phyloP scores from a whole-genome alignment of 805 yeast species.

The Saccharomyces eubayanus region DNA sequence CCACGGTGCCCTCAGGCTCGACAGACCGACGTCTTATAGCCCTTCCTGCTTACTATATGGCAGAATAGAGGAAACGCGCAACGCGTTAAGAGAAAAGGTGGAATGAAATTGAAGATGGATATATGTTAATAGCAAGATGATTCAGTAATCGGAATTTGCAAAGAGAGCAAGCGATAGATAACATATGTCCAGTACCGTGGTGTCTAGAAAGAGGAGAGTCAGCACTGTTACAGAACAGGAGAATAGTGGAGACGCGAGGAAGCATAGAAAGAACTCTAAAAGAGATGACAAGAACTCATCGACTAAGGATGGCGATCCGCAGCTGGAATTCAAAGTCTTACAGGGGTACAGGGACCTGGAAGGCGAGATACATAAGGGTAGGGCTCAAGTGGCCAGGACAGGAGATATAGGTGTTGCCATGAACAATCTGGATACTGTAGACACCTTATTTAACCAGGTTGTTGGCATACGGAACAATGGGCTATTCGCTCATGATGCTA shows the following conservation, averaged over 20 bases:
- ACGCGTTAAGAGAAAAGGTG: neutral
- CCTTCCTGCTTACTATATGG: neutral
- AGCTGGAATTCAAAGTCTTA: constrained; percentile 25
- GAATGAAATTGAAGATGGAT: neutral
- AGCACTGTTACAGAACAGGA: neutral
- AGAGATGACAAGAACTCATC: constrained; percentile 1
- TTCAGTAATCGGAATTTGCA: neutral
- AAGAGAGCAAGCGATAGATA: neutral
- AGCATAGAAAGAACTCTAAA: neutral
- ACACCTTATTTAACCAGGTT: constrained; percentile 39
- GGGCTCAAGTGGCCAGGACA: constrained; percentile 47
- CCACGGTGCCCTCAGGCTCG: neutral
- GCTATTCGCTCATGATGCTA: constrained; percentile 55
- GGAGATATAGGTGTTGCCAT: constrained; percentile 47
- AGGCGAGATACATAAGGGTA: constrained; percentile 29
- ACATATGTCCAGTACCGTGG: neutral
- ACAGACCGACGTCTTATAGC: neutral
- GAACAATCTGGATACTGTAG: constrained; percentile 38
- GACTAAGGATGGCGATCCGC: constrained; percentile 1
- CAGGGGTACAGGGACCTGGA: constrained; percentile 29
- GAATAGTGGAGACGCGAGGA: neutral
- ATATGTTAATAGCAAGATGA: neutral
- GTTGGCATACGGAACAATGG: constrained; percentile 33
- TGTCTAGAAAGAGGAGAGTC: neutral
- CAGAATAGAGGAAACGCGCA: neutral